Conservation (phyloP, 208 protist species). For the Histomonas meleagridis region DNA sequence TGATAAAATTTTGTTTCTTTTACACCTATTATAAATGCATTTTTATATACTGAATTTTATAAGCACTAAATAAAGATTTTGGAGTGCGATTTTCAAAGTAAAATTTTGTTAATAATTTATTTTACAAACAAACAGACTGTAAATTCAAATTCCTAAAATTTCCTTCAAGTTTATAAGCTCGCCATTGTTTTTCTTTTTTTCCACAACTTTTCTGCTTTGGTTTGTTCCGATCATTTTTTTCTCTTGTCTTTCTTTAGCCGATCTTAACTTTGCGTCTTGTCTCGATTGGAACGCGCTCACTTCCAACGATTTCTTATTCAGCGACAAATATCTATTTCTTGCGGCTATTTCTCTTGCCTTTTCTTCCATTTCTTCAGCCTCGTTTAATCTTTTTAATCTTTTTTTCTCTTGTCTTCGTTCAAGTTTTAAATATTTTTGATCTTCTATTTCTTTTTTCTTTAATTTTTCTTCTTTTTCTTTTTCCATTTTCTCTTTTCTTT, state of each 20-base stretch:
- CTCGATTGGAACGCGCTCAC: not conserved
- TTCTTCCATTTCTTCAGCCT: constrained; percentile 34
- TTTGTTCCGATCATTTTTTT: not conserved
- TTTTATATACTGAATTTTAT: no score
- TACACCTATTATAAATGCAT: no score
- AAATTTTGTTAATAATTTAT: no score
- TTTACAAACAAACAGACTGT: no score
- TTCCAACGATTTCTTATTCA: not conserved
- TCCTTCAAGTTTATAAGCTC: not conserved
- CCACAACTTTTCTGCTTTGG: not conserved
- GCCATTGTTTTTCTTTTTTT: not conserved
- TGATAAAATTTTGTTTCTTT: no score
- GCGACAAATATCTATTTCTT: not conserved
- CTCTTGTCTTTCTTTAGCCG: constrained; percentile 16
- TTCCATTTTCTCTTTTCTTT: not conserved
- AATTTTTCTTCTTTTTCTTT: not conserved
- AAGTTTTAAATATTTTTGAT: not conserved
- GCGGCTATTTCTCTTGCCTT: not conserved
- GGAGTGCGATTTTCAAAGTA: no score
- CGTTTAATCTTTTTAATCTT: not conserved
- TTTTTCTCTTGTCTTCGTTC: constrained; percentile 2
- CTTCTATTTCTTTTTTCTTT: not conserved
- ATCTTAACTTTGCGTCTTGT: not conserved
- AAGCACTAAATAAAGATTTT: no score
- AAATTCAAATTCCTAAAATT: not conserved